Base-by-base conservation (phyloP, 768 basidiomycete genomes). In the Amanita jacksonii region DNA sequence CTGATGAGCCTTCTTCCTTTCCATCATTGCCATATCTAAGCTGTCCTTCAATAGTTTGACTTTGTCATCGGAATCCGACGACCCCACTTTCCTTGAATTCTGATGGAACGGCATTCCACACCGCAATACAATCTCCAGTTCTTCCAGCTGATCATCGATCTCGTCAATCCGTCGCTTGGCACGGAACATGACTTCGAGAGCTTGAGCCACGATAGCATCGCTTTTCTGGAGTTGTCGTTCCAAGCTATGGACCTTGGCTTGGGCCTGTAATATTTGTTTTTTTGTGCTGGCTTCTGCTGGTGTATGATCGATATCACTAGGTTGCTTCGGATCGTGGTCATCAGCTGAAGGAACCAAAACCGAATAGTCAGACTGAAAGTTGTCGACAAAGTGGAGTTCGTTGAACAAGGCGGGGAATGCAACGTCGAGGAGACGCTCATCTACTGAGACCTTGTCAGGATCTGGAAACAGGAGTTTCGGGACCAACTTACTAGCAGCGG, bases 341-440 rank as follows among this genome's bases (percentile, higher is more conserved):
- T 30, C 7, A 13, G 13, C 8, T 1, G 39, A 3, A 28, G 13
- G 16, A 9, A 19, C 24, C 28, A 9, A 6, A 28, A 4, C 16
- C 7, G 28, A 10, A 4, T 12, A 7, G 12, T 18, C 28, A 19
- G 28, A 12, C 30, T n/a, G 9, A 19, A 31, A 8, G 20, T 10
- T 7, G n/a, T 41, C 40, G 3, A 43, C 22, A n/a, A 43, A 18
- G 20, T 34, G 20, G 2, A 36, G n/a, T 8, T 23, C 32, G 22
- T 35, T 24, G 20, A 43, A 43, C 13, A 24, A 32, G 13, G 41
- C 25, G 5, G 55, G 40, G 16, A 51, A 27, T 2, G 58, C 52
- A 15, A 56, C 42, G 38, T 61, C 58, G 40, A 55, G 43, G 2
- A 61, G 49, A 9, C 56, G 49, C 33, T 59, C 57, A 8, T 58